A percentile compares a stretch with the other conserved stretches of the same genome.
phyloP scores from a whole-genome alignment of 2,329 filamentous ascomycete species.

The Neopestalotiopsis rosae region DNA sequence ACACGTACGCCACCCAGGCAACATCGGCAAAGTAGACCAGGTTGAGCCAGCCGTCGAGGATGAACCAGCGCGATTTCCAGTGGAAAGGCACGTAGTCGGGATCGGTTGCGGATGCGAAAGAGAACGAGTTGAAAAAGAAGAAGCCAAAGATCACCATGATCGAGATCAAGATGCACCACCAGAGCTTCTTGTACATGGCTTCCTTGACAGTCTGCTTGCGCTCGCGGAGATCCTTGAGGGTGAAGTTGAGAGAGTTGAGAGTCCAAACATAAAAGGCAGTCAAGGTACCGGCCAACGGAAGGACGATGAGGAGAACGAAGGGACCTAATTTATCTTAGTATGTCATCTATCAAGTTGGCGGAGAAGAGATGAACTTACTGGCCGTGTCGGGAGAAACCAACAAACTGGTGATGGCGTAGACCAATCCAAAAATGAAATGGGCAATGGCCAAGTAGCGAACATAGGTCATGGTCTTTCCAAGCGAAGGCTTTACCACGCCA shows the following conservation, averaged over 20 bases:
- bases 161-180: constrained; percentile 94
- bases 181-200: constrained; percentile 95
- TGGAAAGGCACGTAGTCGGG: constrained; percentile 94
- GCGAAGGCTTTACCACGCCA: constrained; percentile 91
- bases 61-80: constrained; percentile 97
- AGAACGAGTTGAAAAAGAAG: constrained; percentile 98
- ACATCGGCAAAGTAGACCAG: constrained; percentile 95
- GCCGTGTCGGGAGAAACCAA: constrained; percentile 88
- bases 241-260: constrained; percentile 90
- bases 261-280: constrained; percentile 99
- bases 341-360: not conserved
- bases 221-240: constrained; percentile 94
- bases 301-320: constrained; percentile 88
- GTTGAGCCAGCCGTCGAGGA: constrained; percentile 96
- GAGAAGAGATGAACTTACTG: constrained; percentile 46
- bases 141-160: constrained; percentile 97
- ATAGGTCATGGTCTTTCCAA: constrained; percentile 93
- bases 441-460: constrained; percentile 89
- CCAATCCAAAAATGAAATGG: constrained; percentile 93
- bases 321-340: constrained; percentile 62
- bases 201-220: constrained; percentile 94
- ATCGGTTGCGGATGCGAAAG: constrained; percentile 83
- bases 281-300: constrained; percentile 88
- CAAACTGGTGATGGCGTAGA: constrained; percentile 90
- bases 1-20: constrained; percentile 90